A percentile compares a stretch with the other conserved stretches of the same genome.
Conservation (phyloP, 176 grass and related monocot species). For the Rhynchospora tenuis region DNA sequence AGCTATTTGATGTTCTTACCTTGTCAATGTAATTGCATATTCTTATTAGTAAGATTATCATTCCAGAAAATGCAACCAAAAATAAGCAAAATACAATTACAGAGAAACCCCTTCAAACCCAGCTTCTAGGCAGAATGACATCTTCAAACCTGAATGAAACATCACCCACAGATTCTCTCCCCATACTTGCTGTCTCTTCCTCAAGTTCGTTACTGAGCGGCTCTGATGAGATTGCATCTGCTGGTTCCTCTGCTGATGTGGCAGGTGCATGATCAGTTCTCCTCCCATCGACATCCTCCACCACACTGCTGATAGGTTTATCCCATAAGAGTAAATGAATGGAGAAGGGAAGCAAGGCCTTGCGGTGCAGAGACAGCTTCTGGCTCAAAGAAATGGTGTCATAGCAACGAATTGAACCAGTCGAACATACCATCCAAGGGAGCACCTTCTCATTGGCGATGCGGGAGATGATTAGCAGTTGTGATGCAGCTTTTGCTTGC, state of each 20-base stretch:
- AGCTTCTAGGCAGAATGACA: constrained; percentile 41
- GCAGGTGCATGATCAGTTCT: background rate
- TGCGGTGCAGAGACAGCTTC: constrained; percentile 65
- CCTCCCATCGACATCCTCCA: background rate
- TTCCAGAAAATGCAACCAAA: background rate
- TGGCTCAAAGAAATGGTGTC: constrained; percentile 91
- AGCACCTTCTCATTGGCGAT: constrained; percentile 73
- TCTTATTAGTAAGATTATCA: background rate
- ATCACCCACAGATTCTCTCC: constrained; percentile 42
- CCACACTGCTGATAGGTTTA: background rate
- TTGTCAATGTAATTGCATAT: background rate
- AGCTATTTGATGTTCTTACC: too few relatives aligned
- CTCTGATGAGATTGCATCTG: background rate
- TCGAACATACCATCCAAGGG: constrained; percentile 66
- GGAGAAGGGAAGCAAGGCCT: constrained; percentile 50
- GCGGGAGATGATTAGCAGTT: constrained; percentile 70
- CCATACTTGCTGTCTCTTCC: constrained; percentile 13
- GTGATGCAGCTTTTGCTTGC: constrained; percentile 35
- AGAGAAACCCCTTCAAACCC: constrained; percentile 48
- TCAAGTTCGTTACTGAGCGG: background rate
- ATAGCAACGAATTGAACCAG: constrained; percentile 63
- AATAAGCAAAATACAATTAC: constrained; percentile 2
- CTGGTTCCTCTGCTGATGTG: constrained; percentile 1
- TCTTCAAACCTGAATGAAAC: constrained; percentile 60
- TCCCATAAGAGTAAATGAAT: constrained; percentile 72